Percentiles rank a stretch among this genome's conserved stretches.
Conservation (phyloP, 2,329 filamentous ascomycete species). For the Colletotrichum horii region DNA sequence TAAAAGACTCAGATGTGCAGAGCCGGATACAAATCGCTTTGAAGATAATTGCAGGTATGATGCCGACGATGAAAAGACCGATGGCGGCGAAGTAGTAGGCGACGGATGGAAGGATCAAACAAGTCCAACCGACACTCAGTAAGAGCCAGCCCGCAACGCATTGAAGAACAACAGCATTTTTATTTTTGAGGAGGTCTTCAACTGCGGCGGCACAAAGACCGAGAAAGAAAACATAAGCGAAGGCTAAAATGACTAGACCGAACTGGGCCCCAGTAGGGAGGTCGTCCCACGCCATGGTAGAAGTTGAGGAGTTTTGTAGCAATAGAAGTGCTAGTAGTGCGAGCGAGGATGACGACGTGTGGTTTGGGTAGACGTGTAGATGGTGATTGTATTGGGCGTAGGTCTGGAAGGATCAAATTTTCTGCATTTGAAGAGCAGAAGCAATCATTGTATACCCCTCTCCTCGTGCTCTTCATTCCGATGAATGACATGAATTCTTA, state of each 20-base stretch:
- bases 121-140: not conserved
- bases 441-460: not conserved
- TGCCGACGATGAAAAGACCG: not conserved
- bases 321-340: not conserved
- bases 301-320: not conserved
- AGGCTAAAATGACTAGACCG: too few relatives aligned
- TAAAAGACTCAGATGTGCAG: not conserved
- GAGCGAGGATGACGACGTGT: fast-evolving
- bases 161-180: not conserved
- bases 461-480: not conserved
- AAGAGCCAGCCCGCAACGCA: not conserved
- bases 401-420: not conserved
- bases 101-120: not conserved
- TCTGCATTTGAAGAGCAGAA: fast-evolving
- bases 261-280: not conserved
- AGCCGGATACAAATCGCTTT: not conserved
- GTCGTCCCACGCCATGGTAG: fast-evolving
- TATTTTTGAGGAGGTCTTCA: not conserved
- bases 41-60: not conserved
- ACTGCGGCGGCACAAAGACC: not conserved
- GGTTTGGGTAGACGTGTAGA: not conserved
- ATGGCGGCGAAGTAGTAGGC: fast-evolving
- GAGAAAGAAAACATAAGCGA: too few relatives aligned
- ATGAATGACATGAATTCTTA: not conserved
- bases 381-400: not conserved